Conservation (phyloP, 2,329 filamentous ascomycete genomes). For the Diaporthe vaccinii region DNA sequence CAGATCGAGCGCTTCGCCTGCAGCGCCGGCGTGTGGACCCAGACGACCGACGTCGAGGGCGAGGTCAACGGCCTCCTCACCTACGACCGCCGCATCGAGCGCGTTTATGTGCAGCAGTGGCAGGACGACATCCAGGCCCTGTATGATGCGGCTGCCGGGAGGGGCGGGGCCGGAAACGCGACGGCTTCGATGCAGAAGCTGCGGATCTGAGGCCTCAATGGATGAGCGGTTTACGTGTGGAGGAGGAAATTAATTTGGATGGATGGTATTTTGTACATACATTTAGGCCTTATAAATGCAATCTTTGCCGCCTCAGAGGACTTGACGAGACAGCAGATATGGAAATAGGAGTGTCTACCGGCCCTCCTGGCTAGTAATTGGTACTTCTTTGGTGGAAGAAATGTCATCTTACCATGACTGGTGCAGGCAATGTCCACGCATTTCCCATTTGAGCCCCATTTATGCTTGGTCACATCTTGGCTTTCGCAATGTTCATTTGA, state of each 20-base stretch:
- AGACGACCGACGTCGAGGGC: constrained; percentile 81
- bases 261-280: neutral
- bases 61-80: constrained; percentile 81
- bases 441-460: too few relatives aligned
- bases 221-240: neutral
- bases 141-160: constrained; percentile 65
- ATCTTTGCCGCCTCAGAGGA: neutral
- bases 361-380: too few relatives aligned
- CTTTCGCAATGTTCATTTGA: neutral
- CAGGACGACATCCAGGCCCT: constrained; percentile 69
- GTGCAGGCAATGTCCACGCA: neutral
- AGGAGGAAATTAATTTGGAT: neutral
- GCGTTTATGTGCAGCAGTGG: constrained; percentile 72
- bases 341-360: neutral
- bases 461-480: too few relatives aligned
- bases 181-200: constrained; percentile 3
- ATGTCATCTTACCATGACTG: neutral
- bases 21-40: constrained; percentile 78
- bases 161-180: constrained; percentile 33
- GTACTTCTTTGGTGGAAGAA: too few relatives aligned
- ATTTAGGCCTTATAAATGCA: neutral
- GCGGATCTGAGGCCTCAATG: neutral
- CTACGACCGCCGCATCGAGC: constrained; percentile 73
- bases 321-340: neutral
- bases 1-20: constrained; percentile 73